Evolutionary conservation across 495 filamentous ascomycete species (phyloP), one percentile per base, ranked within the genome.

Genomic region (Aeminium ludgeri): DNA sequence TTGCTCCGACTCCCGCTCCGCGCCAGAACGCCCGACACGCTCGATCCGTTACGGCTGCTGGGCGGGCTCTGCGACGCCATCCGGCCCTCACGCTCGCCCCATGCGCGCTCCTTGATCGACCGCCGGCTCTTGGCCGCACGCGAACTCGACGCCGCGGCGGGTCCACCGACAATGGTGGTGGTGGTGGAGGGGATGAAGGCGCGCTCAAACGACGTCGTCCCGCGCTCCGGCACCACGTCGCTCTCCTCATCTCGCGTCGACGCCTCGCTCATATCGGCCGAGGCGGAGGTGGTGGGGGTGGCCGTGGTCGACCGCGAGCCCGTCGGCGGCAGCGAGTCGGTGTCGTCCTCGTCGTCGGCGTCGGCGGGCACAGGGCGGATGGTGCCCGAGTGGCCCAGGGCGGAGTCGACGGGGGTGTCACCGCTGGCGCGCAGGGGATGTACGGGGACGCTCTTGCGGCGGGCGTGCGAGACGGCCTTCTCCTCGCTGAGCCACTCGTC

Each of bases 401-500:
- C 6, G 31, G 5, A 6, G 31, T 6, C 17, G n/a, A 11, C 17
- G 6, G 31, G n/a, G 31, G 6, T 6, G 28, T 8, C 28, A n/a
- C n/a, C n/a, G 28, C 28, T 30, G 28, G 7, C 28, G 23, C 34
- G 16, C 11, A n/a, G 6, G 6, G 6, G 15, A 8, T 38, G 34
- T 29, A 17, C 20, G 40, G 17, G 6, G 17, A 15, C 28, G 40
- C 40, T 44, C 15, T 37, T 34, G 18, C 35, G 28, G 25, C 40
- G 27, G 33, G 20, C 17, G 10, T 36, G 17, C 32, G 28, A 3
- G 20, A 38, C 30, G 4, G 6, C 34, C 35, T 30, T 7, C 31
- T 50, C 47, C 15, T 45, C 36, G 11, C 32, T 40, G 37, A 50
- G 20, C 42, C 42, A 50, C 29, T 50, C 47, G 27, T 45, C 47